These are phyloP conservation scores for Plenodomus biglobosus DNA, from an alignment of 2,329 filamentous ascomycete genomes.

Conservation along the genomic window DNA sequence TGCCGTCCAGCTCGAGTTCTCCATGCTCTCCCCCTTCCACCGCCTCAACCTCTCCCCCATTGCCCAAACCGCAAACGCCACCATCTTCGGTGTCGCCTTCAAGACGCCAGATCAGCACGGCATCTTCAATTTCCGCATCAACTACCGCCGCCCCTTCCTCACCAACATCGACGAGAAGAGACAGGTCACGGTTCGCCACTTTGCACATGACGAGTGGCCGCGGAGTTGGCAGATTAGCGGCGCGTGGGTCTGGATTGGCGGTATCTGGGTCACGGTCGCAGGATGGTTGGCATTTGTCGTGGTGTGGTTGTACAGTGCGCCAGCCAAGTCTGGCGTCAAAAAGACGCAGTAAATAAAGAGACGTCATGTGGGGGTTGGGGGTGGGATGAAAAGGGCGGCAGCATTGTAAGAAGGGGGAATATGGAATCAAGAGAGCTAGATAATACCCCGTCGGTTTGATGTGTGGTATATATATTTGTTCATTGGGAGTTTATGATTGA, in stretches of 20 bases:
- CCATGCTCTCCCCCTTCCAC: slow-evolving; percentile 97
- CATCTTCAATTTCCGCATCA: slow-evolving; percentile 97
- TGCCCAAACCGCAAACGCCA: slow-evolving; percentile 63
- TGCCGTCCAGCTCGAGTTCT: slow-evolving; percentile 89
- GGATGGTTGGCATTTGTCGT: slow-evolving; percentile 85
- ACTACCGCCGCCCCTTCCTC: slow-evolving; percentile 94
- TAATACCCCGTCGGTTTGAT: no score
- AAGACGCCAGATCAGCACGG: slow-evolving; percentile 93
- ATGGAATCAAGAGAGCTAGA: no score
- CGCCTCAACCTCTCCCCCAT: slow-evolving; percentile 70
- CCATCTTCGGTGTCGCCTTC: slow-evolving; percentile 75
- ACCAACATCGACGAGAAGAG: slow-evolving; percentile 90
- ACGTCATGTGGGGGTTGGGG: no score
- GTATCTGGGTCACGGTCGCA: slow-evolving; percentile 77
- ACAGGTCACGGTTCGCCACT: slow-evolving; percentile 91
- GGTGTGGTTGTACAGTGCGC: slow-evolving; percentile 81
- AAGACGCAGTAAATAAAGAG: slow-evolving; percentile 53
- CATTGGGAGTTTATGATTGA: no score
- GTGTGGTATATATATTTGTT: no score
- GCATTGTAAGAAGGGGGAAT: neutral
- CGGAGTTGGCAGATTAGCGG: slow-evolving; percentile 86
- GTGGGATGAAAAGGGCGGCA: no score
- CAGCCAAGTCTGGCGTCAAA: slow-evolving; percentile 54
- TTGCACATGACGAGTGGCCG: slow-evolving; percentile 96
- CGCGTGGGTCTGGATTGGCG: slow-evolving; percentile 92